A percentile compares a stretch with the other conserved stretches of the same genome.
phyloP scores from a whole-genome alignment of 2,329 filamentous ascomycete species.

The Alternaria metachromatica region DNA sequence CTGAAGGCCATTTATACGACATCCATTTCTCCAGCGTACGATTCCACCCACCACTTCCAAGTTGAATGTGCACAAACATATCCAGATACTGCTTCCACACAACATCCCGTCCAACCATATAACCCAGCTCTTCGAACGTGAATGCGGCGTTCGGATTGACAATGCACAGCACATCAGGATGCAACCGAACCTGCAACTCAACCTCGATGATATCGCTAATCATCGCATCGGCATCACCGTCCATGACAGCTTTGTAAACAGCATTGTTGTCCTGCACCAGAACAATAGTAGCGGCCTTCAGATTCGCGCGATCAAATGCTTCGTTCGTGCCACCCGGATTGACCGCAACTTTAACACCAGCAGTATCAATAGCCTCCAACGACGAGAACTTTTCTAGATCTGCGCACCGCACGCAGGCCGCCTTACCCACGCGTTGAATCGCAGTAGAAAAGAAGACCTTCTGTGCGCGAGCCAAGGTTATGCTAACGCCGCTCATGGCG shows the following conservation, averaged over 20 bases:
- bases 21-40: conserved; percentile 22
- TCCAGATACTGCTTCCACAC: conserved; percentile 23
- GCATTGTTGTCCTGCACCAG: conserved; percentile 21
- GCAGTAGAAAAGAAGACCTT: conserved; percentile 17
- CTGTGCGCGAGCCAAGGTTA: conserved; percentile 13
- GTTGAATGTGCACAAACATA: conserved; percentile 14
- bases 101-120: conserved; percentile 14
- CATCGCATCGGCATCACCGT: conserved; percentile 18
- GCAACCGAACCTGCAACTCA: conserved; percentile 17
- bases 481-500: conserved; percentile 22
- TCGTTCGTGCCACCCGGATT: conserved; percentile 21
- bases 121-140: conserved; percentile 19
- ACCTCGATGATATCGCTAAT: conserved; percentile 22
- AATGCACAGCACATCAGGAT: conserved; percentile 13
- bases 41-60: conserved; percentile 18
- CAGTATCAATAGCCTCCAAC: conserved; percentile 14
- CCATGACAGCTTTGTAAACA: conserved; percentile 18
- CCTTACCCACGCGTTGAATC: conserved; percentile 16
- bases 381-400: conserved; percentile 11
- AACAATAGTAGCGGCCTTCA: conserved; percentile 10
- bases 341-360: conserved; percentile 17
- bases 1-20: conserved; percentile 21
- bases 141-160: conserved; percentile 14
- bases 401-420: conserved; percentile 16
- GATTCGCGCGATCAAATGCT: conserved; percentile 19